Conservation (phyloP, 78 protist genomes). For the Isochrysis galbana region DNA sequence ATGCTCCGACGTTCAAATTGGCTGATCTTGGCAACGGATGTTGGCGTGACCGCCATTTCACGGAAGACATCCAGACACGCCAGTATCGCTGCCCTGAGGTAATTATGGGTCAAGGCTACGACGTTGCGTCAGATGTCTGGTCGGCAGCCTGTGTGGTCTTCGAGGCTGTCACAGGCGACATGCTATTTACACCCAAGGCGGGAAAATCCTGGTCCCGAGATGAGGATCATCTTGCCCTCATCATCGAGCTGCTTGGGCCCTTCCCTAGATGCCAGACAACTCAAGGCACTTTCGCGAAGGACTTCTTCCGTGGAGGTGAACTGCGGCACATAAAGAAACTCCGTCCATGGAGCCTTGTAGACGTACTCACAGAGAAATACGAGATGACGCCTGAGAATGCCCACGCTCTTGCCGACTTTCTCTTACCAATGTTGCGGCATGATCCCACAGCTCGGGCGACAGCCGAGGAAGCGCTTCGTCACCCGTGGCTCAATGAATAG, state of each 20-base stretch:
- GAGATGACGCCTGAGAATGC: slow-evolving; percentile 55
- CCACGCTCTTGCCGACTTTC: slow-evolving; percentile 66
- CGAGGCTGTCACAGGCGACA: slow-evolving; percentile 54
- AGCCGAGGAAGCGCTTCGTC: slow-evolving; percentile 62
- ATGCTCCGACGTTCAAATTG: not conserved
- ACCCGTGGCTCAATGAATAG: slow-evolving; percentile 27
- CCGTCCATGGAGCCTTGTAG: slow-evolving; percentile 71
- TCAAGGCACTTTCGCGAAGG: slow-evolving; percentile 8
- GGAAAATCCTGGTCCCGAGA: not conserved
- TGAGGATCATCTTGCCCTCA: slow-evolving; percentile 76
- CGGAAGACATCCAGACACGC: slow-evolving; percentile 93
- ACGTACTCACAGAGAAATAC: slow-evolving; percentile 60
- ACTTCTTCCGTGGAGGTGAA: slow-evolving; percentile 68
- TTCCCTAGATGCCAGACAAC: slow-evolving; percentile 49
- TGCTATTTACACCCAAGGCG: slow-evolving; percentile 51
- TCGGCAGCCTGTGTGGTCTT: slow-evolving; percentile 58
- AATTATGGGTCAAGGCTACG: slow-evolving; percentile 40
- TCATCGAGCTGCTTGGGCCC: slow-evolving; percentile 81
- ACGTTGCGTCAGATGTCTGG: slow-evolving; percentile 57
- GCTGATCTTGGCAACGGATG: slow-evolving; percentile 92
- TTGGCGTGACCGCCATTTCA: slow-evolving; percentile 83
- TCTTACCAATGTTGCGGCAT: slow-evolving; percentile 80
- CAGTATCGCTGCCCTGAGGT: slow-evolving; percentile 48
- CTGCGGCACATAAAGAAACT: slow-evolving; percentile 72
- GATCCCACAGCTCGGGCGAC: slow-evolving; percentile 79